A percentile compares a stretch with the other conserved stretches of the same genome.
phyloP scores from a whole-genome alignment of 345 rosid species.

The Aquilaria sinensis region DNA sequence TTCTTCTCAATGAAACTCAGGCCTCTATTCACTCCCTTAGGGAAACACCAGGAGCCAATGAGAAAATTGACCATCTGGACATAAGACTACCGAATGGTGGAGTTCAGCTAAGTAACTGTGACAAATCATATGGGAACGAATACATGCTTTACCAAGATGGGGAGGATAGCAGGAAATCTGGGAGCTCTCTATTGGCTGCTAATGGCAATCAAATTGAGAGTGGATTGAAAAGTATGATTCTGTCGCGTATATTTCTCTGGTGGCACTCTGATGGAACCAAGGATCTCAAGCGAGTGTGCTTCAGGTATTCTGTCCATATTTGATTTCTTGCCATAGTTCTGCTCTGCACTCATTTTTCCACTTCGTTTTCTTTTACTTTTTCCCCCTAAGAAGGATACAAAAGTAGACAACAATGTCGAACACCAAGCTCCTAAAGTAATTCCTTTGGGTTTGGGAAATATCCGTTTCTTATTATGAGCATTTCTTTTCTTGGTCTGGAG shows the following conservation, averaged over 20 bases:
- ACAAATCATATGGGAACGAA: conserved; percentile 46
- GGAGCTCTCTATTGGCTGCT: conserved; percentile 36
- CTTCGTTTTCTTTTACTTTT: too few relatives aligned
- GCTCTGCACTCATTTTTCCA: too few relatives aligned
- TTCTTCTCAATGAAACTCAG: conserved; percentile 32
- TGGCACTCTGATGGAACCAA: conserved; percentile 85
- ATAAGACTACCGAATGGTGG: conserved; percentile 39
- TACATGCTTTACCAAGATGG: conserved; percentile 36
- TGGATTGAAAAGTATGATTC: conserved; percentile 89
- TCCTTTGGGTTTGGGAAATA: too few relatives aligned
- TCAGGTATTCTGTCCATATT: conserved; percentile 48
- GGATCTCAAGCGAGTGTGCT: conserved; percentile 95
- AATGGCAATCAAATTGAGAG: conserved; percentile 61
- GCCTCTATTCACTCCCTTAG: conserved; percentile 27
- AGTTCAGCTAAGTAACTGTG: conserved; percentile 26
- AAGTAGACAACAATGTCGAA: too few relatives aligned
- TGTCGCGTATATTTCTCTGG: conserved; percentile 81
- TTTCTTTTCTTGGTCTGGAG: too few relatives aligned
- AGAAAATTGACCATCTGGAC: conserved; percentile 37
- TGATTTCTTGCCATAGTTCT: too few relatives aligned
- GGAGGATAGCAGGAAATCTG: conserved; percentile 41
- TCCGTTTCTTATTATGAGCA: too few relatives aligned
- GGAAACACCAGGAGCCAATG: conserved; percentile 39
- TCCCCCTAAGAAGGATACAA: too few relatives aligned
- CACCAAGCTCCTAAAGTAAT: too few relatives aligned